Conservation (phyloP, 2,329 filamentous ascomycete species). For the Onygenales sp. region DNA sequence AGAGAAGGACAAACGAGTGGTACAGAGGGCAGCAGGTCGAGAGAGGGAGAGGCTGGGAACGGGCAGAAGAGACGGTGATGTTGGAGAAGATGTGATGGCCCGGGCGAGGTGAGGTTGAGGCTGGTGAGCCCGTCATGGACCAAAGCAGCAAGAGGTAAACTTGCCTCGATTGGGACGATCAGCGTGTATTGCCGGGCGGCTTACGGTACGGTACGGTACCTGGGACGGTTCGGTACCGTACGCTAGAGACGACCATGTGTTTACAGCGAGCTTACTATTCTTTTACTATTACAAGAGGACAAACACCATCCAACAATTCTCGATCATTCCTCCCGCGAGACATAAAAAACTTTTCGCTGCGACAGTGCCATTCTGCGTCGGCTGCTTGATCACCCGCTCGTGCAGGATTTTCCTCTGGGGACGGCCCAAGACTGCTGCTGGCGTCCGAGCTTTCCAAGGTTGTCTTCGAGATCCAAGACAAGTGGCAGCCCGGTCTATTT, state of each 20-base stretch:
- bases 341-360: neutral
- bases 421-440: neutral
- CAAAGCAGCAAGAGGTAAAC: too few species aligned
- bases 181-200: too few species aligned
- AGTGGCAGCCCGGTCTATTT: slow-evolving; percentile 2
- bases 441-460: neutral
- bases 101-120: too few species aligned
- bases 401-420: neutral
- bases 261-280: too few species aligned
- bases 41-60: neutral
- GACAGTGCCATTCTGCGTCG: neutral
- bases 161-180: too few species aligned
- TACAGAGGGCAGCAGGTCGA: neutral
- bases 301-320: too few species aligned
- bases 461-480: neutral
- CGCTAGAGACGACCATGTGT: too few species aligned
- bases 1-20: neutral
- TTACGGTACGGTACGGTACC: too few species aligned
- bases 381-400: neutral
- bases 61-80: neutral
- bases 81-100: neutral
- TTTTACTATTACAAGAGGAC: too few species aligned
- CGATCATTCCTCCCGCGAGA: too few species aligned
- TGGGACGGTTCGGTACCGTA: too few species aligned
- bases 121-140: too few species aligned